Conservation (phyloP, 768 basidiomycete genomes). For the Russula virescens region DNA sequence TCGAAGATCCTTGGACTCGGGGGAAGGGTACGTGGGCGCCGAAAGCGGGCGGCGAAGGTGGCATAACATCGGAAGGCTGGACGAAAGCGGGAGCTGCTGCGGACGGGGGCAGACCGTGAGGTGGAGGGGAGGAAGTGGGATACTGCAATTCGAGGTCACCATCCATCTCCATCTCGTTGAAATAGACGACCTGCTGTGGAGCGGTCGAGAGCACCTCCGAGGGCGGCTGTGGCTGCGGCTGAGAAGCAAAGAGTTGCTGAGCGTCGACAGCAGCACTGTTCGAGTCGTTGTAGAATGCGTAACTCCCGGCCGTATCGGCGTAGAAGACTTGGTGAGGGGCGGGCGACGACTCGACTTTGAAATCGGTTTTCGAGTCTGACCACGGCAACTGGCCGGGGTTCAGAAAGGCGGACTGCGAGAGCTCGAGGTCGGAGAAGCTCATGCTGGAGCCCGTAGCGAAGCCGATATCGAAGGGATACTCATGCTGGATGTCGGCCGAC, state of each 20-base stretch:
- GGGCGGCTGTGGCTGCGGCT: conserved; percentile 7
- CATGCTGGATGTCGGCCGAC: conserved; percentile 8
- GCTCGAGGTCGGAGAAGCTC: conserved; percentile 15
- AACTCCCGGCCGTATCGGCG: conserved; percentile 14
- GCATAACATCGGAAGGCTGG: conserved; percentile 20
- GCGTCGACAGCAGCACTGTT: conserved; percentile 8
- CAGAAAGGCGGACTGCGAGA: conserved; percentile 14
- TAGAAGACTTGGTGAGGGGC: conserved; percentile 5
- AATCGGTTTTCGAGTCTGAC: conserved; percentile 14
- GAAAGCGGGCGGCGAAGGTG: conserved; percentile 12
- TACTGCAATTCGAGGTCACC: conserved; percentile 9
- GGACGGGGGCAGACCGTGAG: not conserved
- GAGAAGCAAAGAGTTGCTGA: conserved; percentile 13
- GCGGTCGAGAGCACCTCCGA: conserved; percentile 1
- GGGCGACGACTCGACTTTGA: conserved; percentile 13
- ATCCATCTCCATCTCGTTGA: conserved; percentile 15
- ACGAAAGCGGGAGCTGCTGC: conserved; percentile 3
- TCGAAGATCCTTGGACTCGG: conserved; percentile 16
- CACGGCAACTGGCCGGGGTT: conserved; percentile 18
- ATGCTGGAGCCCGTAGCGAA: conserved; percentile 2
- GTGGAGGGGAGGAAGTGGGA: not conserved
- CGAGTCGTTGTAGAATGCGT: conserved; percentile 16
- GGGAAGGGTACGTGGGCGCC: conserved; percentile 10
- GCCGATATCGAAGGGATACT: conserved; percentile 18
- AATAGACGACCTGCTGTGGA: conserved; percentile 17